A percentile compares a stretch with the other conserved stretches of the same genome.
These are phyloP conservation scores for Paramarasmius palmivorus DNA, from an alignment of 1,284 basidiomycete species.

Conservation along the genomic window DNA sequence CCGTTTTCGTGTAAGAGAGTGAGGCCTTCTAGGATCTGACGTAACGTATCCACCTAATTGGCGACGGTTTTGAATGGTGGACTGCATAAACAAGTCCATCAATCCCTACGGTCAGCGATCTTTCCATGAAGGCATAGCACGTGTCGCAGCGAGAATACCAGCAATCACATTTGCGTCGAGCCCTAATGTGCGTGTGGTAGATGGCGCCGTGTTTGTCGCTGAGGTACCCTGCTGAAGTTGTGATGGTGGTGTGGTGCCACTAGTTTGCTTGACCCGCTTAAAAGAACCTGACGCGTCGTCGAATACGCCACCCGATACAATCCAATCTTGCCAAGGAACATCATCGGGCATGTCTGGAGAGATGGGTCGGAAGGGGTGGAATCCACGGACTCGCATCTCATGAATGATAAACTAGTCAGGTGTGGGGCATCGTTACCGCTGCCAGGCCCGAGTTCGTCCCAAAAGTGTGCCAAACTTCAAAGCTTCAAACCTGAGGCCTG, in stretches of 20 bases:
- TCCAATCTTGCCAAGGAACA: conserved; percentile 17
- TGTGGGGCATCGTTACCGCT: too few species aligned
- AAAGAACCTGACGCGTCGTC: too few species aligned
- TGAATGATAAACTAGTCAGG: conserved; percentile 32
- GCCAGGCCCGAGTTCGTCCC: too few species aligned
- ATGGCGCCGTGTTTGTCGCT: too few species aligned
- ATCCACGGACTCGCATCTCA: conserved; percentile 29
- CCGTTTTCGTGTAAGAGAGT: conserved; percentile 50
- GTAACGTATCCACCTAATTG: conserved; percentile 50
- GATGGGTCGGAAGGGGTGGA: conserved; percentile 24
- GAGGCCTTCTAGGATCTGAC: conserved; percentile 51
- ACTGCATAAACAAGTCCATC: too few species aligned
- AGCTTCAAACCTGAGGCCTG: too few species aligned
- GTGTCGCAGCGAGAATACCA: conserved; percentile 15
- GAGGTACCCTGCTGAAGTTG: too few species aligned
- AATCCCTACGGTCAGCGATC: too few species aligned
- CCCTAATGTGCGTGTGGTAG: not conserved
- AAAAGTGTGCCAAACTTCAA: too few species aligned
- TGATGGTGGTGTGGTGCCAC: too few species aligned
- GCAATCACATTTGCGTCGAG: conserved; percentile 7
- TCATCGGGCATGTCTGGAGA: conserved; percentile 11
- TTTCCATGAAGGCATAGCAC: too few species aligned
- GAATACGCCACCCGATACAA: not conserved
- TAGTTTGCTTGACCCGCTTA: too few species aligned
- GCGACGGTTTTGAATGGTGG: conserved; percentile 43